Evolutionary conservation across 225 moss, liverwort and hornwort genomes (phyloP).

Genomic region (Takakia lepidozioides): DNA sequence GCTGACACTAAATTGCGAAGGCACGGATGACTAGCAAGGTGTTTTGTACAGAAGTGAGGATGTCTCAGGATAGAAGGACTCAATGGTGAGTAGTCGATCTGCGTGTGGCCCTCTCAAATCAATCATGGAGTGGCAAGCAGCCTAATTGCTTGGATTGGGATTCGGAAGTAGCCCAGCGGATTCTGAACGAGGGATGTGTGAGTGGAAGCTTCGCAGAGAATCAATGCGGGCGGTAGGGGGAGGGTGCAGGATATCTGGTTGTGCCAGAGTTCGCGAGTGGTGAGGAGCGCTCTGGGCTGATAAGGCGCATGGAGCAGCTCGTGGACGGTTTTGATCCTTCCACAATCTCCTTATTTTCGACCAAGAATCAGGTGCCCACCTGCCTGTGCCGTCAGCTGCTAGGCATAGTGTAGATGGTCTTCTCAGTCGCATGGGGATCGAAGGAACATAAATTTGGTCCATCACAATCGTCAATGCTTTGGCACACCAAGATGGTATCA

Average conservation of each 20-base stretch:
- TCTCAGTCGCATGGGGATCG: too few relatives aligned
- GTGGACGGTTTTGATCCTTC: constrained; percentile 66
- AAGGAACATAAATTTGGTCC: too few relatives aligned
- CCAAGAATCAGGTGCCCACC: constrained; percentile 45
- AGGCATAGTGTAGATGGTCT: too few relatives aligned
- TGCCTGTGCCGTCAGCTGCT: too few relatives aligned
- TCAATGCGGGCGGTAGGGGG: neutral
- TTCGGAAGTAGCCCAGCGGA: neutral
- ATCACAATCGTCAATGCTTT: too few relatives aligned
- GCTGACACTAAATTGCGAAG: neutral
- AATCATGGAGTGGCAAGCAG: too few relatives aligned
- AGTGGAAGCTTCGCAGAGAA: neutral
- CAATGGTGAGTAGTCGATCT: too few relatives aligned
- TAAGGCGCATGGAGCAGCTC: constrained; percentile 64
- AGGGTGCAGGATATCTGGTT: constrained; percentile 70
- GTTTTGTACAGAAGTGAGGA: too few relatives aligned
- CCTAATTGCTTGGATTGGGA: neutral
- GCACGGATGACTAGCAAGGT: neutral
- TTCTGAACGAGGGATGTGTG: neutral
- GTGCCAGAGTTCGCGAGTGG: constrained; percentile 59
- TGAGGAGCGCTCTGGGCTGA: constrained; percentile 55
- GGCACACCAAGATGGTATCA: too few relatives aligned
- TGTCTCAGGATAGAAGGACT: too few relatives aligned
- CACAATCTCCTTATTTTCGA: constrained; percentile 67
- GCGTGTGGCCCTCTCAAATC: too few relatives aligned